These are phyloP conservation scores for Lentinula detonsa DNA, from an alignment of 768 basidiomycete genomes.

Conservation along the genomic window DNA sequence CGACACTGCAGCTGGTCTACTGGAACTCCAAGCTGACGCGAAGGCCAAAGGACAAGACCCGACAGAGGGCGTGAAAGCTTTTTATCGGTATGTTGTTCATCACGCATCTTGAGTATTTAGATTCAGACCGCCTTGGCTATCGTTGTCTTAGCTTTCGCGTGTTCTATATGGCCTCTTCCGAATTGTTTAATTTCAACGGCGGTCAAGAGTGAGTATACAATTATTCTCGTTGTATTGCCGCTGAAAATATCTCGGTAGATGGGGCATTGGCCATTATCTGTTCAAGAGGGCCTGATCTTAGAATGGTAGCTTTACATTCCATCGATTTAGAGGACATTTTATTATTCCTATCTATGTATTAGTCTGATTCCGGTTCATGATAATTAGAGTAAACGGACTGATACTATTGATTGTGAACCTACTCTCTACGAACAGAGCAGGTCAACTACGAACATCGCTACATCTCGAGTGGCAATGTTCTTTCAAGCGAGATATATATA, in stretches of 20 bases:
- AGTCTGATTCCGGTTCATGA: too few relatives aligned
- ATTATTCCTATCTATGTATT: too few relatives aligned
- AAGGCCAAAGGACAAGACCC: constrained; percentile 34
- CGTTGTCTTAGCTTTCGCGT: constrained; percentile 45
- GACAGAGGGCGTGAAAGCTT: constrained; percentile 50
- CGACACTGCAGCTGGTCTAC: constrained; percentile 29
- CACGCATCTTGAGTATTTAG: neutral
- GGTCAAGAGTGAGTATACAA: constrained; percentile 53
- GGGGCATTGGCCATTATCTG: constrained; percentile 53
- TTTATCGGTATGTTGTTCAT: constrained; percentile 36
- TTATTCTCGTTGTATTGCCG: neutral
- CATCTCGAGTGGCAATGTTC: too few relatives aligned
- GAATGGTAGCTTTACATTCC: too few relatives aligned
- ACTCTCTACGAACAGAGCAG: too few relatives aligned
- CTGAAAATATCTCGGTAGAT: constrained; percentile 23
- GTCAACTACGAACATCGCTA: too few relatives aligned
- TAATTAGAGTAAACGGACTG: too few relatives aligned
- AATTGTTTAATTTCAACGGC: constrained; percentile 54
- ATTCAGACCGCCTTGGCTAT: neutral
- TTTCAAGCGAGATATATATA: too few relatives aligned
- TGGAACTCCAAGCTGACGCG: constrained; percentile 44
- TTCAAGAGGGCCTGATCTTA: constrained; percentile 25
- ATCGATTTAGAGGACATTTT: neutral
- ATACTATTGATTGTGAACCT: too few relatives aligned
- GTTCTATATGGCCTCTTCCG: constrained; percentile 68